Conservation (phyloP, 148 eudicot species). For the Rhododendron ovatum region DNA sequence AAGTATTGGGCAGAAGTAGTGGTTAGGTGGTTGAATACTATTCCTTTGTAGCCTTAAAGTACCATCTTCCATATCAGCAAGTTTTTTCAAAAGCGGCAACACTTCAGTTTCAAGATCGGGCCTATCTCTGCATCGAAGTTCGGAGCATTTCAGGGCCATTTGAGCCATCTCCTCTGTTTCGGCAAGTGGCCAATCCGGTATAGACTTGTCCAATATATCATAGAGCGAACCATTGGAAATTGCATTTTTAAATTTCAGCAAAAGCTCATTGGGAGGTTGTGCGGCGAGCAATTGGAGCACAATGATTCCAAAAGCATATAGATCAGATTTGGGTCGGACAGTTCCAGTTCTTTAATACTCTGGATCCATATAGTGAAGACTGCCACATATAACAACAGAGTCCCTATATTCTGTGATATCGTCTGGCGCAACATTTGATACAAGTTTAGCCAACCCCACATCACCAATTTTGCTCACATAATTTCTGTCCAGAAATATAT, state of each 20-base stretch:
- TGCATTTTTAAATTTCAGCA: constrained; percentile 53
- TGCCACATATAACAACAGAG: constrained; percentile 54
- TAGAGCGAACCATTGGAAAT: constrained; percentile 36
- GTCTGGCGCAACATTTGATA: constrained; percentile 54
- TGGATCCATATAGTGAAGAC: constrained; percentile 63
- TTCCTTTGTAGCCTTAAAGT: constrained; percentile 29
- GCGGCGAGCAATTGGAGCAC: constrained; percentile 58
- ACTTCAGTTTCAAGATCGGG: constrained; percentile 75
- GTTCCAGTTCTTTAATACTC: constrained; percentile 85
- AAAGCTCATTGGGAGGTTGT: constrained; percentile 52
- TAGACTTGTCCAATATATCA: constrained; percentile 53
- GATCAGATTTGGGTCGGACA: constrained; percentile 68
- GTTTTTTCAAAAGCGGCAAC: constrained; percentile 57
- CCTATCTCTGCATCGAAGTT: constrained; percentile 74
- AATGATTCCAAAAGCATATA: constrained; percentile 75
- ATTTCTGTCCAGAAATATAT: constrained; percentile 52
- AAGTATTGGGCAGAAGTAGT: constrained; percentile 81
- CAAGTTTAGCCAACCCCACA: constrained; percentile 62
- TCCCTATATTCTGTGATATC: constrained; percentile 50
- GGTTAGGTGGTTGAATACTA: constrained; percentile 46
- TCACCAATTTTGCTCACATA: constrained; percentile 68
- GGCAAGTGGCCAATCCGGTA: constrained; percentile 60
- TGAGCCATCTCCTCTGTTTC: constrained; percentile 56
- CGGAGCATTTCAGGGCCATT: constrained; percentile 57
- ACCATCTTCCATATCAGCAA: constrained; percentile 62